These are phyloP conservation scores for Oxalis stricta DNA, from an alignment of 441 rosid genomes.

Conservation along the genomic window DNA sequence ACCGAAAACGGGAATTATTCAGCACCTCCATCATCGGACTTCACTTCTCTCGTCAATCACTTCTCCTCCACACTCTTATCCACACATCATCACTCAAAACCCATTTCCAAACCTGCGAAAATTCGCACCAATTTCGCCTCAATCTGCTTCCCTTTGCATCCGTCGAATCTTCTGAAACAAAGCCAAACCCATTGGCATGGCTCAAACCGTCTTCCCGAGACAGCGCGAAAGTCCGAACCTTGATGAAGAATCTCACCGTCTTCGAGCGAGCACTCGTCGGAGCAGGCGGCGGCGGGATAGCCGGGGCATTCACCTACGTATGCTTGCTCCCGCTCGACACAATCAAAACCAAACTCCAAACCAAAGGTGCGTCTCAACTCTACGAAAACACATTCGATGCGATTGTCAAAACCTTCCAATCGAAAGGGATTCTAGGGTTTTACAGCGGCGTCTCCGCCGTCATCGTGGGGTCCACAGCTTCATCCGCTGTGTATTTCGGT, in stretches of 20 bases:
- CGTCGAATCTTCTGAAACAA: slow-evolving; percentile 6
- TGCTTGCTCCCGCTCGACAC: slow-evolving; percentile 79
- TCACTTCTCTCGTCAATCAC: slow-evolving; percentile 22
- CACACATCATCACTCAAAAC: slow-evolving; percentile 7
- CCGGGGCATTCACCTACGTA: slow-evolving; percentile 87
- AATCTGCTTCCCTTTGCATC: slow-evolving; percentile 7
- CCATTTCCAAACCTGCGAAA: background rate
- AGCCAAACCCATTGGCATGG: slow-evolving; percentile 26
- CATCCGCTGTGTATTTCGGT: slow-evolving; percentile 88
- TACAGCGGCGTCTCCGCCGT: slow-evolving; percentile 90
- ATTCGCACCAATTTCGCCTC: slow-evolving; percentile 15
- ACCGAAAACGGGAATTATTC: no score
- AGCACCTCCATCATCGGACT: slow-evolving; percentile 16
- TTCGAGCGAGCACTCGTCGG: slow-evolving; percentile 77
- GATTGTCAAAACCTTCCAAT: slow-evolving; percentile 54
- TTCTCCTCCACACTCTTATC: slow-evolving; percentile 20
- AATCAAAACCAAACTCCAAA: slow-evolving; percentile 82
- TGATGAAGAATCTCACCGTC: slow-evolving; percentile 56
- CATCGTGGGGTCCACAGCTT: slow-evolving; percentile 83
- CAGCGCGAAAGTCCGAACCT: slow-evolving; percentile 31
- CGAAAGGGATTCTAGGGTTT: slow-evolving; percentile 67
- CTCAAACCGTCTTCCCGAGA: slow-evolving; percentile 30
- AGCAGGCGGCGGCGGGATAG: slow-evolving; percentile 76
- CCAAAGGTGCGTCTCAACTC: slow-evolving; percentile 69
- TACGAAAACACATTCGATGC: slow-evolving; percentile 67